phyloP scores from a whole-genome alignment of 2,329 filamentous ascomycete genomes.

The Dissoconium aciculare region DNA sequence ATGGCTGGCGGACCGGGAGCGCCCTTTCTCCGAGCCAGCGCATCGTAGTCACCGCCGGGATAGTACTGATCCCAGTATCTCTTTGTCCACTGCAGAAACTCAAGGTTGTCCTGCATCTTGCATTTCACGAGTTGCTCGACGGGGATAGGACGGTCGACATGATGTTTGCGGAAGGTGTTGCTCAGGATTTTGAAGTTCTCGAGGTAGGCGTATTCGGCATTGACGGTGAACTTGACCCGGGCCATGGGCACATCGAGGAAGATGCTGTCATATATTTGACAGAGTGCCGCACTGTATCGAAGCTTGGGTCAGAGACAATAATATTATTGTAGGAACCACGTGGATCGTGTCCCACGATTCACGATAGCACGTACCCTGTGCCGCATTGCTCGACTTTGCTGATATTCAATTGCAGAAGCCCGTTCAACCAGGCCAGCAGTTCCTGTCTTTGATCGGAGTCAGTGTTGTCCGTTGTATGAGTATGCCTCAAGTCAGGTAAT shows the following conservation, averaged over 20 bases:
- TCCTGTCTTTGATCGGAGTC: constrained; percentile 71
- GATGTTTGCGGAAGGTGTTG: constrained; percentile 72
- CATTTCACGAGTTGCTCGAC: constrained; percentile 86
- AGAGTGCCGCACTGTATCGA: constrained; percentile 63
- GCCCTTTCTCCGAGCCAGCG: constrained; percentile 69
- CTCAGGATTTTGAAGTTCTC: constrained; percentile 98
- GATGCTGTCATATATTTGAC: constrained; percentile 97
- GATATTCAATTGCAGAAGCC: constrained; percentile 91
- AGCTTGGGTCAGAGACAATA: constrained; percentile 7
- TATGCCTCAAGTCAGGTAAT: neutral
- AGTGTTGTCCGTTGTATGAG: constrained; percentile 6
- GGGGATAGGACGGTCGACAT: constrained; percentile 77
- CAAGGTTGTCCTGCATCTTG: constrained; percentile 99
- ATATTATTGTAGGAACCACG: no score
- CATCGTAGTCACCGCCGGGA: constrained; percentile 93
- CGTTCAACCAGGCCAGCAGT: constrained; percentile 91
- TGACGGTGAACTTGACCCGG: constrained; percentile 96
- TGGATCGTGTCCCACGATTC: no score
- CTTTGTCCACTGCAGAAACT: constrained; percentile 96
- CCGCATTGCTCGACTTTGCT: constrained; percentile 98
- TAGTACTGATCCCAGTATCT: constrained; percentile 96
- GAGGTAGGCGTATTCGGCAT: constrained; percentile 90
- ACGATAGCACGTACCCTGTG: constrained; percentile 84
- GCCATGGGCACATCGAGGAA: constrained; percentile 91
- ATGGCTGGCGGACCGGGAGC: constrained; percentile 34